Conservation (phyloP, 192 early-diverging fungal genomes). For the Funneliformis mosseae region DNA sequence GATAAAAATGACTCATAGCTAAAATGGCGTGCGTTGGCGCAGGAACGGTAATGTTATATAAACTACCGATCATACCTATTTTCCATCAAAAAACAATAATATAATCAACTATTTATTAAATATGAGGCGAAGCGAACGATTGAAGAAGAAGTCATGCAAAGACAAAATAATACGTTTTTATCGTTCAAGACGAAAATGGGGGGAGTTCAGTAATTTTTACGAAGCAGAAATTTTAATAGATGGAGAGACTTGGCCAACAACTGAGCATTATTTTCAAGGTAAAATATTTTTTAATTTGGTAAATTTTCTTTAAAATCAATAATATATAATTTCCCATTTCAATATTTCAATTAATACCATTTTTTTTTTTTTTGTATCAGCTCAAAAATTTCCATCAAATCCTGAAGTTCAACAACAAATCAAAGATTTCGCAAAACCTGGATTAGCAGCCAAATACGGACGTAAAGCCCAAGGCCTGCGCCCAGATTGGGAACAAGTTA, state of each 20-base stretch:
- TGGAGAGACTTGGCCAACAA: conserved; percentile 39
- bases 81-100: too few relatives aligned
- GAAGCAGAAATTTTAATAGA: conserved; percentile 38
- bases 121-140: too few relatives aligned
- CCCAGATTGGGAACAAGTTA: conserved; percentile 48
- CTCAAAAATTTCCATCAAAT: conserved; percentile 10
- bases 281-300: conserved; percentile 34
- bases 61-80: too few relatives aligned
- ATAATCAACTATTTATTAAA: too few relatives aligned
- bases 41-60: too few relatives aligned
- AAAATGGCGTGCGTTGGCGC: too few relatives aligned
- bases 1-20: too few relatives aligned
- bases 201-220: conserved; percentile 49
- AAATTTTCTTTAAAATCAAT: not conserved
- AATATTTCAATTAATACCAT: not conserved
- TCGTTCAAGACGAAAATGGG: conserved; percentile 32
- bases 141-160: too few relatives aligned
- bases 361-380: not conserved
- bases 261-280: conserved; percentile 50
- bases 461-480: conserved; percentile 40
- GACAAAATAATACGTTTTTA: conserved; percentile 31
- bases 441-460: conserved; percentile 47
- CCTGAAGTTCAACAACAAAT: conserved; percentile 34
- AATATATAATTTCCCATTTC: too few relatives aligned
- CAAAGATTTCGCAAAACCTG: conserved; percentile 30